Evolutionary conservation across 352 stramenopile genomes (phyloP).

Genomic region (Phytopythium delawarense): DNA sequence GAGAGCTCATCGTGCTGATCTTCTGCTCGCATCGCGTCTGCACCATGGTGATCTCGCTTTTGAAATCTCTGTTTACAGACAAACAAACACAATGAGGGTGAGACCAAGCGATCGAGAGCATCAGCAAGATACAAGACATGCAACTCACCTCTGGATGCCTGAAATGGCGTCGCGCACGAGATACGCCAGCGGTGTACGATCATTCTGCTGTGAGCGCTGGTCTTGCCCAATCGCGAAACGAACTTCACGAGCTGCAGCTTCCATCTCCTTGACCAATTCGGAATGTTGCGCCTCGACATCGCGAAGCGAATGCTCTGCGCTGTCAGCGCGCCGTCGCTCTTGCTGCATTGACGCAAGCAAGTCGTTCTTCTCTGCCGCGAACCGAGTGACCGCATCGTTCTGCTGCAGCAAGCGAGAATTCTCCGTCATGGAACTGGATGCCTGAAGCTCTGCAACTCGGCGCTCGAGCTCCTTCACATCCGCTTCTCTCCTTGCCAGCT

Average conservation of each 20-base stretch:
- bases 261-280: constrained; percentile 30
- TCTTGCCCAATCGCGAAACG: constrained; percentile 16
- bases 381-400: constrained; percentile 29
- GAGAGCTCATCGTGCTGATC: constrained; percentile 19
- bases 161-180: constrained; percentile 32
- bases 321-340: constrained; percentile 33
- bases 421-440: constrained; percentile 30
- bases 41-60: constrained; percentile 28
- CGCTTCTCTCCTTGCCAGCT: constrained; percentile 19
- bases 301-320: constrained; percentile 18
- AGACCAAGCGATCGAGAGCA: background rate
- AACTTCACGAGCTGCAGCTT: constrained; percentile 39
- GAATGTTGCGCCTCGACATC: constrained; percentile 29
- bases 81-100: background rate
- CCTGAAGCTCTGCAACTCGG: constrained; percentile 29
- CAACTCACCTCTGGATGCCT: constrained; percentile 27
- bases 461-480: constrained; percentile 43
- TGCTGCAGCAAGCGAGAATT: constrained; percentile 30
- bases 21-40: constrained; percentile 47
- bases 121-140: background rate
- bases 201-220: background rate
- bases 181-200: constrained; percentile 11
- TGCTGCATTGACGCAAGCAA: constrained; percentile 37
- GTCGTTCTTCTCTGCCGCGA: constrained; percentile 42
- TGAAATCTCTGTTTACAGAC: constrained; percentile 29